Evolutionary conservation across 2,329 filamentous ascomycete genomes (phyloP), one percentile per base, ranked within the genome.

Genomic region (Sarocladium brachiariae): DNA sequence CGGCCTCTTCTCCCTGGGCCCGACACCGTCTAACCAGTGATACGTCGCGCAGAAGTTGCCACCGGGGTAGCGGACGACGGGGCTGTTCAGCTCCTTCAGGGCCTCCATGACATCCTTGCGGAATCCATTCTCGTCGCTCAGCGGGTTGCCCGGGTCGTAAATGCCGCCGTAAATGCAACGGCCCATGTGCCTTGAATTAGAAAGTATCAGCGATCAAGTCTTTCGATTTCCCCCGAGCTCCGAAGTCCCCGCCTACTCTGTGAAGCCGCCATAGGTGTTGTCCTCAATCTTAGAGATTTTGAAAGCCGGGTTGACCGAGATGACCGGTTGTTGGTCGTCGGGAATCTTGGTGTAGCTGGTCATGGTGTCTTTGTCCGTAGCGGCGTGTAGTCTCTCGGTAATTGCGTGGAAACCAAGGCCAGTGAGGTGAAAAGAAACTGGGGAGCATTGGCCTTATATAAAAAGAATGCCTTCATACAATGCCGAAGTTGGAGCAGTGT

Each of bases 91-190:
- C 57, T 90, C 86, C 61, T 81, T 78, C 55, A 93, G 73, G 5
- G 86, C 83, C 37, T 80, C 76, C 21, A 93, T 78, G 37, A 93
- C 88, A 67, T 93, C 88, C 57, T 77, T 87, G 34, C 88, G 83
- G 69, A 89, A 92, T 37, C 87, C 87, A 56, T 87, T 74, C 50
- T 80, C 73, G 58, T 91, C 86, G 2, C 86, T 83, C n/a, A 90
- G 75, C 2, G 81, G 70, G 64, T 83, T 90, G 30, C 76, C 78
- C 1, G 87, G 87, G 58, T 92, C 87, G 67, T 90, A 92, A 63
- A 93, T 86, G 56, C 89, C 88, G 55, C 87, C 87, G 64, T 93
- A 92, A 62, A 93, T 90, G 72, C 88, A 93, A 54, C 88, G 81
- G 59, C 88, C 88, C 87, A 93, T 93, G 67, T 93, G 89, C 59